Percentiles rank a stretch among this genome's conserved stretches.
Evolutionary conservation across 805 yeast species (phyloP).

Genomic region (Pichia heedii): DNA sequence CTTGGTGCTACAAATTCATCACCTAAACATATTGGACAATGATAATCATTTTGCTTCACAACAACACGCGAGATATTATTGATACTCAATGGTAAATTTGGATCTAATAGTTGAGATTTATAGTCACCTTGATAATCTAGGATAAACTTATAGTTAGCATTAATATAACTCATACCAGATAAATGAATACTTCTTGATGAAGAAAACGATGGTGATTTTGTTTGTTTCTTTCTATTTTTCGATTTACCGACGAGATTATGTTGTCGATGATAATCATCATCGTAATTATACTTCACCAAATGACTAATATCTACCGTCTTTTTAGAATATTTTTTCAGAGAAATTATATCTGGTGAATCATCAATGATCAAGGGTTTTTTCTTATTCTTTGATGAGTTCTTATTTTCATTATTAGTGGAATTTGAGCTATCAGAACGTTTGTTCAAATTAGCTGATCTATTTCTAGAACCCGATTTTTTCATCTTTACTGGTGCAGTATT

Average conservation of each 20-base stretch:
- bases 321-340: slow-evolving; percentile 18
- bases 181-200: slow-evolving; percentile 30
- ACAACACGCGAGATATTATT: slow-evolving; percentile 59
- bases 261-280: background rate
- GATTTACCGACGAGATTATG: slow-evolving; percentile 12
- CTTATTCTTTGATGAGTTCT: background rate
- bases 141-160: slow-evolving; percentile 76
- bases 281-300: slow-evolving; percentile 41
- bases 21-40: slow-evolving; percentile 86
- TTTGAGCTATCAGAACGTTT: background rate
- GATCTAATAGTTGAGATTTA: slow-evolving; percentile 53
- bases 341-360: slow-evolving; percentile 10
- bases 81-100: slow-evolving; percentile 63
- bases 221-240: slow-evolving; percentile 9
- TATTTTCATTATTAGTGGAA: background rate
- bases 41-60: slow-evolving; percentile 54
- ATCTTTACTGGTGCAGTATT: background rate
- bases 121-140: slow-evolving; percentile 58
- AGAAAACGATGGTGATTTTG: background rate
- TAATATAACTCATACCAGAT: slow-evolving; percentile 61
- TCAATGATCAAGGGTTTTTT: slow-evolving; percentile 5
- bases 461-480: slow-evolving; percentile 8
- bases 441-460: slow-evolving; percentile 3
- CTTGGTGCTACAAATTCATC: slow-evolving; percentile 86
- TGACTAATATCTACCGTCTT: slow-evolving; percentile 44